These are phyloP conservation scores for Ogataea glucozyma DNA, from an alignment of 805 yeast genomes.

Conservation along the genomic window DNA sequence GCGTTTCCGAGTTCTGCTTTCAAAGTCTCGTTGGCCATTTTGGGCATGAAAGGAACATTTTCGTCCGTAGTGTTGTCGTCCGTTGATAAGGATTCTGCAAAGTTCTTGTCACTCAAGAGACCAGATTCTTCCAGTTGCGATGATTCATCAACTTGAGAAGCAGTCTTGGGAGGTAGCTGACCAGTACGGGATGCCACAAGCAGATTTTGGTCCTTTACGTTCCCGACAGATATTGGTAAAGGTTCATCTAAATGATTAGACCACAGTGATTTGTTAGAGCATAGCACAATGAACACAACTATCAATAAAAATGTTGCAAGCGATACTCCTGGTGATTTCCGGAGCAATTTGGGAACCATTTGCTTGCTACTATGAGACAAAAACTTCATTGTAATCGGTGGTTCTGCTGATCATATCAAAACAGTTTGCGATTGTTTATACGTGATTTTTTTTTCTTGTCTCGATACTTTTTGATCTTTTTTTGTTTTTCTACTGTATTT, in stretches of 20 bases:
- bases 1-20: conserved; percentile 84
- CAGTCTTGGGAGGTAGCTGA: conserved; percentile 4
- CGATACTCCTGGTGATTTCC: conserved; percentile 21
- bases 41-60: conserved; percentile 70
- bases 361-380: conserved; percentile 2
- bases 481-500: not conserved
- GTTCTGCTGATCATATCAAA: not conserved
- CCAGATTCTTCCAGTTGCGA: conserved; percentile 9
- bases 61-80: conserved; percentile 8
- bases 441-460: not conserved
- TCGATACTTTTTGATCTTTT: not conserved
- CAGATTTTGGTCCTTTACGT: not conserved
- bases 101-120: conserved; percentile 5
- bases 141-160: not conserved
- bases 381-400: conserved; percentile 1
- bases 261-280: conserved; percentile 22
- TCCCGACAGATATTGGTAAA: conserved; percentile 18
- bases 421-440: not conserved
- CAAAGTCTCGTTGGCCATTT: conserved; percentile 75
- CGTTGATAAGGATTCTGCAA: too few species aligned
- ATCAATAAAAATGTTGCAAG: conserved; percentile 22
- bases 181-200: conserved; percentile 4
- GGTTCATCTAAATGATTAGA: conserved; percentile 25
- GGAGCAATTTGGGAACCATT: conserved; percentile 13
- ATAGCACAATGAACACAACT: conserved; percentile 20